Conservation (phyloP, 2,329 filamentous ascomycete genomes). For the Colletotrichum costaricense region DNA sequence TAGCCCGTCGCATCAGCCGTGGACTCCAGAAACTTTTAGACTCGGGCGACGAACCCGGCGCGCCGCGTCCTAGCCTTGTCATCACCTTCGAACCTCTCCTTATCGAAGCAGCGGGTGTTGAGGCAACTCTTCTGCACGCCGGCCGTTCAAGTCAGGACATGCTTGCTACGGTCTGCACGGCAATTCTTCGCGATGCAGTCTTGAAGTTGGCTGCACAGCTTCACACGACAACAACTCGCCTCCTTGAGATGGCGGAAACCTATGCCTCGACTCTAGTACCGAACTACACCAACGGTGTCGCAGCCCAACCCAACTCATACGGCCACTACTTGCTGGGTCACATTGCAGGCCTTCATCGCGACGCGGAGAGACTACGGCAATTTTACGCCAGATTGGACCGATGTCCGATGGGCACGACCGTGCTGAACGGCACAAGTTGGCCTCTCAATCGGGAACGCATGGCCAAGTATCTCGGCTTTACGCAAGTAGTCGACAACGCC, state of each 20-base stretch:
- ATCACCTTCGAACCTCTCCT: conserved; percentile 31
- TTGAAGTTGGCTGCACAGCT: conserved; percentile 23
- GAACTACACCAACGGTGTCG: conserved; percentile 30
- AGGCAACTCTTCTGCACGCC: conserved; percentile 30
- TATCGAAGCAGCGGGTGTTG: conserved; percentile 20
- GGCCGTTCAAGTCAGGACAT: conserved; percentile 32
- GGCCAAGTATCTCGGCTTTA: conserved; percentile 29
- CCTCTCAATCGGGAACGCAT: conserved; percentile 30
- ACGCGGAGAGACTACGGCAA: conserved; percentile 20
- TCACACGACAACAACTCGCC: conserved; percentile 3
- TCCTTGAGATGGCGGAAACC: conserved; percentile 2
- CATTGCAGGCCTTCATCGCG: conserved; percentile 9
- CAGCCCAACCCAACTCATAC: conserved; percentile 28
- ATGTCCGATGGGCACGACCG: conserved; percentile 26
- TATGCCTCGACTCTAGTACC: conserved; percentile 14
- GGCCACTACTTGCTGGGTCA: conserved; percentile 27
- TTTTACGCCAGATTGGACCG: conserved; percentile 23
- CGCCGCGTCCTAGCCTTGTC: conserved; percentile 22
- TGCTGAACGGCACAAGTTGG: conserved; percentile 32
- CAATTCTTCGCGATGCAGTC: conserved; percentile 22
- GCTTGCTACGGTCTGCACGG: conserved; percentile 16
- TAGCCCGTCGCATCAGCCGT: conserved; percentile 1
- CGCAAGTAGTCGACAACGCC: conserved; percentile 22
- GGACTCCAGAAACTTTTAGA: conserved; percentile 19
- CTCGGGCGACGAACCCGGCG: conserved; percentile 13